Base-by-base conservation (phyloP, 23 red algal species). In the Gracilaria domingensis region DNA sequence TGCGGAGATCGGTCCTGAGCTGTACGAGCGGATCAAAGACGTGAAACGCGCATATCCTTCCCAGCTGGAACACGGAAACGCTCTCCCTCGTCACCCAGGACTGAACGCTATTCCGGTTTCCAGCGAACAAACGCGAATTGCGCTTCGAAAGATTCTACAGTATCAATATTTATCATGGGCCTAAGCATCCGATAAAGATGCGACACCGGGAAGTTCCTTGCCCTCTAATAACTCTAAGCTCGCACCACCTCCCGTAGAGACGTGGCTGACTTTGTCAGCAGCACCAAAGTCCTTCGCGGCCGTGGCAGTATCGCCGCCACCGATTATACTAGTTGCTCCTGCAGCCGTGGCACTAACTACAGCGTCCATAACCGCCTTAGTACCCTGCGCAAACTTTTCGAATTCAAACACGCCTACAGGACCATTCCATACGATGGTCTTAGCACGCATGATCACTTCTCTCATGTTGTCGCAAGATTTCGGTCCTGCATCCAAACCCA, bases 381-480 rank as follows among this genome's bases (percentile, higher is more conserved):
- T 98, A 4, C 96, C 96, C 16, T 74, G 29, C 0, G 80, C 72
- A 65, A 98, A 98, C 64, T 75, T 71, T 59, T 83, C 92, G 79
- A 98, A 95, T 81, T 98, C 96, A 87, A 98, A 98, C 56, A 98
- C 96, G 21, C 96, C 96, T 7, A 94, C 84, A 34, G 96, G 96
- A 21, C 96, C 96, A 70, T 98, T 98, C 96, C 96, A 98, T 24
- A 98, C 96, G 50, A 98, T 86, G 1, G 96, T 98, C 58, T 95
- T 95, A 30, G 86, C 69, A 12, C 75, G 40, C 62, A 71, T 48
- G 14, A 98, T 86, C 0, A 95, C 96, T 21, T 91, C 87, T 34
- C 44, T 55, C 84, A 98, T 95, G 4, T 35, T 66, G 3, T 82
- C 83, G 6, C 40, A 82, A 14, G 49, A 83, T 72, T 98, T 82